Evolutionary conservation across 108 stramenopile genomes (phyloP), one percentile per base, ranked within the genome.

Genomic region (Skeletonema costatum): DNA sequence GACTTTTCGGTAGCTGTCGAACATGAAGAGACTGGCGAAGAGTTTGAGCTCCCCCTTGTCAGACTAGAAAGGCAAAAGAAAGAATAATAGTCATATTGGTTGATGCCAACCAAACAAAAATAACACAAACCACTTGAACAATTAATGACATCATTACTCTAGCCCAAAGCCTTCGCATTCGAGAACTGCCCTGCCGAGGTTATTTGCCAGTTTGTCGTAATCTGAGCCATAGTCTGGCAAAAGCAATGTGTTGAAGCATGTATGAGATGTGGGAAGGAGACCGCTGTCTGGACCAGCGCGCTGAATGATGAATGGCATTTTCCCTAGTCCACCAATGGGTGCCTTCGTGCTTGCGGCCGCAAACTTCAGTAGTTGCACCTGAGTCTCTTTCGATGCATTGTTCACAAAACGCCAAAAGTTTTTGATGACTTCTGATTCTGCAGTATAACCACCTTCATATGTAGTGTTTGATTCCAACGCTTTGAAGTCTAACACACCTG

Each of bases 261-360:
- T 98, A 71, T 95, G 95, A 11, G 95, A 74, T 16, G 97, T 97
- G 1, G 97, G 97, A 14, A 98, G 75, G 36, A 91, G 86, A 50
- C 78, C 71, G 60, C 92, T 89, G 63, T 98, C 98, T 10, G 95
- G 89, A 36, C 97, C 98, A 8, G 95, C 94, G 32, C 95, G 78
- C 81, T 98, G 98, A 56, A 98, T 87, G 41, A 87, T 93, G 75
- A 97, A 97, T 17, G 76, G 42, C 68, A 98, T 77, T 53, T 88
- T 80, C 5, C 90, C 90, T n/a, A 97, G 82, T 25, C 98, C 98
- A 32, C 98, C 98, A 39, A 97, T 92, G 2, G 97, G 97, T 7
- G 96, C 96, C 84, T 87, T 86, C 31, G 71, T 88, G 25, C 84
- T 87, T 11, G 96, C 98, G 31, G 98, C 97, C 10, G 80, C 82